Base-by-base conservation (phyloP, 2,329 filamentous ascomycete species). In the Beauveria australis region DNA sequence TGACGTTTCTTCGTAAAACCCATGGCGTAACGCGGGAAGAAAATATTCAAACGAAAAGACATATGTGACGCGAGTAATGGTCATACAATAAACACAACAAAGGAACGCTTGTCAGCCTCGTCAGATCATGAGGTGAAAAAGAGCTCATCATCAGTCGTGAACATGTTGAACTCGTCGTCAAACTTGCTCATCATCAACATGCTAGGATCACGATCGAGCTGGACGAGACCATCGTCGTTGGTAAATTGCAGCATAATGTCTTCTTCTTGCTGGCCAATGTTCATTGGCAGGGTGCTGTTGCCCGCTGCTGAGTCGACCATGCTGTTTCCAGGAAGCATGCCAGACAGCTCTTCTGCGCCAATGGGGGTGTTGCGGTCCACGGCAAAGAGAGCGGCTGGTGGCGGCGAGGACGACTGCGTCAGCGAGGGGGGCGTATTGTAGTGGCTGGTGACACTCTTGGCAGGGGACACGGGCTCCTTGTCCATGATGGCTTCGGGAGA, bases 371-470 rank as follows among this genome's bases (percentile, higher is more conserved):
- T 74, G 46, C 75, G 71, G 47, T 80, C 77, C 61, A 76, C 69
- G 47, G 80, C 75, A 65, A 80, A 82, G 69, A 76, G 80, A n/a
- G 69, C 67, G 6, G 77, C 73, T 30, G 79, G 80, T 4, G 83
- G 82, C 22, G 83, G 82, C 26, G 83, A 85, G 16, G 81, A 82
- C 24, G 82, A 83, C 62, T 82, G 79, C n/a, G 83, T 85, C 33
- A 86, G 78, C 63, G 81, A 82, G 1, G 83, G 83, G 5, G 82
- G 81, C 3, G 83, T 83, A 70, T 80, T 82, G 70, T 79, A 82
- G 61, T 79, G 77, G 70, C 81, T 82, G 19, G 71, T 69, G 4
- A 72, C 70, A 67, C 79, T 82, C 72, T 80, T 83, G 41, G 78
- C 73, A 1, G 82, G 81, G 10, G 81, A 81, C 8, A 67, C 67